These are phyloP conservation scores for Olyra latifolia DNA, from an alignment of 176 grass and related monocot species.

Conservation along the genomic window DNA sequence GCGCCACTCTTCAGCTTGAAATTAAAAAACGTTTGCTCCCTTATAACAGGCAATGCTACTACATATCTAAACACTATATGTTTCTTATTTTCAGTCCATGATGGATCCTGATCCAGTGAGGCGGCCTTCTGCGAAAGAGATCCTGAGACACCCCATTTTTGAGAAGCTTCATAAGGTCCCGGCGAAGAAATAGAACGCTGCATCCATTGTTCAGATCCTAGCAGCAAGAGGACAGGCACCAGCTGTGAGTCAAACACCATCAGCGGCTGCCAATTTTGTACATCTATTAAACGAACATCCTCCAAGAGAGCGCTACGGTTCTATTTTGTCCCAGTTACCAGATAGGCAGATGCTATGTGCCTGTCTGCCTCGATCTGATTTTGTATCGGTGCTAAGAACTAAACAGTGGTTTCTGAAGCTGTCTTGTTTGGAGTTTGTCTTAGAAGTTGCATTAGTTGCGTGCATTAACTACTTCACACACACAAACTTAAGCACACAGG, in stretches of 20 bases:
- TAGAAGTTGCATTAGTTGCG: not conserved
- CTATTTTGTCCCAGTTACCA: not conserved
- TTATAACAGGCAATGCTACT: not conserved
- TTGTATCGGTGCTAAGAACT: conserved; percentile 24
- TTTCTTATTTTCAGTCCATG: conserved; percentile 66
- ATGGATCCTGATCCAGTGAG: conserved; percentile 88
- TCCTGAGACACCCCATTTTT: conserved; percentile 58
- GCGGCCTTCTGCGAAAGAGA: conserved; percentile 81
- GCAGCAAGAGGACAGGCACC: not conserved
- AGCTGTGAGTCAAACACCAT: not conserved
- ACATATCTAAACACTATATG: not conserved
- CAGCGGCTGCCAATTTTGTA: conserved; percentile 42
- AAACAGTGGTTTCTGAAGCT: conserved; percentile 11
- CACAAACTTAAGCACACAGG: no score
- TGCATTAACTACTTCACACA: no score
- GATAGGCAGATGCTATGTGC: not conserved
- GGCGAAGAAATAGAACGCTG: conserved; percentile 10
- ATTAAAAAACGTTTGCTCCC: not conserved
- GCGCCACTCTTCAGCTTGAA: not conserved
- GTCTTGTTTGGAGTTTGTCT: conserved; percentile 12
- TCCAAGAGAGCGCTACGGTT: not conserved
- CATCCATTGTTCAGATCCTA: not conserved
- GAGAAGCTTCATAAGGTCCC: conserved; percentile 52
- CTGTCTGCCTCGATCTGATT: conserved; percentile 2
- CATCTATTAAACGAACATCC: conserved; percentile 19